A percentile compares a stretch with the other conserved stretches of the same genome.
These are phyloP conservation scores for Torulaspora pretoriensis DNA, from an alignment of 1,139 yeast species.

Conservation along the genomic window DNA sequence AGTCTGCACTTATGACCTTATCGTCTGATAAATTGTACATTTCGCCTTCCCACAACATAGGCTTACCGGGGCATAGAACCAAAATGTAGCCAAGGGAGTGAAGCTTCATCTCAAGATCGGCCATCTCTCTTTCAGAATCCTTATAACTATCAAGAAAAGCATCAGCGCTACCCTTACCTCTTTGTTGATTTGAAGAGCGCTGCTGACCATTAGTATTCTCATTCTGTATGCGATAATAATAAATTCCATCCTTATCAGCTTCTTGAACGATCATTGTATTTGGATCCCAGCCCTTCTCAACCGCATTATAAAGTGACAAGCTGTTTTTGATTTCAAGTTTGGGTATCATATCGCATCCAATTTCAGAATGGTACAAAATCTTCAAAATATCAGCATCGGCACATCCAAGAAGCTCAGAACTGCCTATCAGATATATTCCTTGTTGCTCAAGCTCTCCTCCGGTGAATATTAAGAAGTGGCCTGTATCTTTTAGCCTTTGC, in stretches of 20 bases:
- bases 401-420: slow-evolving; percentile 38
- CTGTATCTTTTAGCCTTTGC: slow-evolving; percentile 48
- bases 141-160: slow-evolving; percentile 23
- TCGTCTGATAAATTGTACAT: slow-evolving; percentile 49
- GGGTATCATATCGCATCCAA: slow-evolving; percentile 39
- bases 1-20: slow-evolving; percentile 26
- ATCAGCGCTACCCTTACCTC: slow-evolving; percentile 9
- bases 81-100: slow-evolving; percentile 56
- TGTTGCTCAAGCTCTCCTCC: slow-evolving; percentile 63
- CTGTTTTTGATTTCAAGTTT: slow-evolving; percentile 34
- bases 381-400: slow-evolving; percentile 38
- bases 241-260: slow-evolving; percentile 25
- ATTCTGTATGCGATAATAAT: slow-evolving; percentile 26
- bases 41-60: slow-evolving; percentile 88
- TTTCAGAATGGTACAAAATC: slow-evolving; percentile 37
- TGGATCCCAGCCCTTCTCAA: slow-evolving; percentile 25
- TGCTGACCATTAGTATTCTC: slow-evolving; percentile 16
- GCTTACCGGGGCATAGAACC: slow-evolving; percentile 75
- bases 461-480: slow-evolving; percentile 76
- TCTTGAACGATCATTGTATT: slow-evolving; percentile 26
- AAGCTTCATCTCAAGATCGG: slow-evolving; percentile 28
- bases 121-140: slow-evolving; percentile 38
- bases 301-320: slow-evolving; percentile 30
- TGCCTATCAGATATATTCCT: slow-evolving; percentile 47
- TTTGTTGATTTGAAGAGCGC: slow-evolving; percentile 9